Evolutionary conservation across 164 flowering plant genomes (phyloP).

Genomic region (Umbilicus rupestris): DNA sequence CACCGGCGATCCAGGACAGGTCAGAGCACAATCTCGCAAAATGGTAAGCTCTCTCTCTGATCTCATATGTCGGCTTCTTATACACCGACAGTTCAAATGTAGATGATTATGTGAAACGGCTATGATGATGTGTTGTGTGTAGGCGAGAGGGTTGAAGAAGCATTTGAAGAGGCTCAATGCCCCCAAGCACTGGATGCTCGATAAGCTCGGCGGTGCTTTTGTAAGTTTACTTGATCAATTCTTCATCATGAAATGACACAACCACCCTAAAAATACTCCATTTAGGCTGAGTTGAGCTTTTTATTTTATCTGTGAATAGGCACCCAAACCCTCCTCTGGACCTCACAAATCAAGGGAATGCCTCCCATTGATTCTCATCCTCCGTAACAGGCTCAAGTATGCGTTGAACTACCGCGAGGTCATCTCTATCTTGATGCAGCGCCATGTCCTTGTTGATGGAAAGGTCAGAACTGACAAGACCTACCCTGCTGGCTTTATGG

Average conservation of each 20-base stretch:
- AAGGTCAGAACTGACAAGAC: slow-evolving; percentile 61
- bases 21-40: no score
- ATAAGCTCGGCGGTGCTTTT: slow-evolving; percentile 64
- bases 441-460: slow-evolving; percentile 48
- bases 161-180: slow-evolving; percentile 76
- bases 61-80: no score
- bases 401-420: slow-evolving; percentile 55
- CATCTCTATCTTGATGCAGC: slow-evolving; percentile 46
- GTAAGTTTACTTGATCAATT: slow-evolving; percentile 20
- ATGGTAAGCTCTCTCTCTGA: no score
- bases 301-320: slow-evolving; percentile 17
- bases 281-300: neutral
- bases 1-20: no score
- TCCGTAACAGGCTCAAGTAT: slow-evolving; percentile 49
- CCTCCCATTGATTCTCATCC: slow-evolving; percentile 44
- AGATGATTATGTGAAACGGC: no score
- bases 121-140: neutral
- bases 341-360: slow-evolving; percentile 63
- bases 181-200: slow-evolving; percentile 65
- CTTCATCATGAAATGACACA: no score
- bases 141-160: slow-evolving; percentile 65
- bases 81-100: no score
- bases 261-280: no score
- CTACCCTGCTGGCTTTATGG: slow-evolving; percentile 60
- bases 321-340: slow-evolving; percentile 65